Percentiles rank a stretch among this genome's conserved stretches.
Conservation (phyloP, 169 alveolate species). For the Plasmodium falciparum region DNA sequence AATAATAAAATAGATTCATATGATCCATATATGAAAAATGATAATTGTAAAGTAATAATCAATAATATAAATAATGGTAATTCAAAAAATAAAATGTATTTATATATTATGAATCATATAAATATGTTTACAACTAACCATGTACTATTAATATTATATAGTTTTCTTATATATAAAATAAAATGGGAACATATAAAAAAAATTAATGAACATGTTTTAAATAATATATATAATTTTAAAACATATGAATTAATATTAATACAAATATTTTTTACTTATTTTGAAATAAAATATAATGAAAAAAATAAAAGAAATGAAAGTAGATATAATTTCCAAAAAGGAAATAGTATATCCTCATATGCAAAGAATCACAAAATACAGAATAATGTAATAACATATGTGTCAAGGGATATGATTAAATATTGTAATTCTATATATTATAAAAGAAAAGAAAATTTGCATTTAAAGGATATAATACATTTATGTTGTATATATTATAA, state of each 20-base stretch:
- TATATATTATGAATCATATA: slow-evolving; percentile 19
- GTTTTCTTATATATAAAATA: slow-evolving; percentile 24
- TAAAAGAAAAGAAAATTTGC: slow-evolving; percentile 26
- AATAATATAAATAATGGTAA: slow-evolving; percentile 14
- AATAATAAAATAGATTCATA: neutral
- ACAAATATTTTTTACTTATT: slow-evolving; percentile 59
- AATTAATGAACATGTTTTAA: slow-evolving; percentile 56
- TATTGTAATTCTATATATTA: slow-evolving; percentile 39
- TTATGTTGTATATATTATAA: slow-evolving; percentile 18
- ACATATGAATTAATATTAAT: slow-evolving; percentile 52
- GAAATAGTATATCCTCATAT: neutral
- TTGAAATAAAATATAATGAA: slow-evolving; percentile 3
- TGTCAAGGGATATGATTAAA: slow-evolving; percentile 29
- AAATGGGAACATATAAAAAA: slow-evolving; percentile 32
- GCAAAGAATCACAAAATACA: no score
- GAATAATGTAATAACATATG: slow-evolving; percentile 1
- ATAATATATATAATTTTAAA: slow-evolving; percentile 66
- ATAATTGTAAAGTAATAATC: neutral
- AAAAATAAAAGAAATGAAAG: neutral
- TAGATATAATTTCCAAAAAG: neutral
- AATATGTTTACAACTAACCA: slow-evolving; percentile 27
- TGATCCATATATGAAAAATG: neutral
- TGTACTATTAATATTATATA: slow-evolving; percentile 30
- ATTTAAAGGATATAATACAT: slow-evolving; percentile 17
- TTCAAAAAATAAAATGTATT: slow-evolving; percentile 12